Percentiles rank a stretch among this genome's conserved stretches.
phyloP scores from a whole-genome alignment of 768 basidiomycete genomes.

The Mycena kentingensis region DNA sequence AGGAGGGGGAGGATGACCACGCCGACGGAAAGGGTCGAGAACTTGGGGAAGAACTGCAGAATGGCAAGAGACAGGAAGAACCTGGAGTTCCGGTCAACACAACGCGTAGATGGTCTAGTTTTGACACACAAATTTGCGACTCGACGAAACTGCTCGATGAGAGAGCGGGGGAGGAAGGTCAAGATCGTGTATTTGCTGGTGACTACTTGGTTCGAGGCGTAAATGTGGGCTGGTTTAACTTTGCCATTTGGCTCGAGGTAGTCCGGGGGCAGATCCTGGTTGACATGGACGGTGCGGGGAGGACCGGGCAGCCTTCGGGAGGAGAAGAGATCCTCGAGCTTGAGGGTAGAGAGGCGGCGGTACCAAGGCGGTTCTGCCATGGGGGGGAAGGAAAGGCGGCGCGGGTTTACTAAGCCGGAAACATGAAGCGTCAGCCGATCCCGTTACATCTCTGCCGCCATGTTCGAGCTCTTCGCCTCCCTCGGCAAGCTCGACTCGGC shows the following conservation, averaged over 20 bases:
- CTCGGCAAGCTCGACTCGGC: slow-evolving; percentile 39
- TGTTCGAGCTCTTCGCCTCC: slow-evolving; percentile 5
- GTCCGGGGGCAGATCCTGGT: slow-evolving; percentile 47
- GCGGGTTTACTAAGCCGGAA: neutral
- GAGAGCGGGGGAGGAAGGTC: slow-evolving; percentile 72
- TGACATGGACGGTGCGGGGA: slow-evolving; percentile 51
- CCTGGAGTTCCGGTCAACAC: slow-evolving; percentile 26
- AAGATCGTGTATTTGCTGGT: slow-evolving; percentile 47
- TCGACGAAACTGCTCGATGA: slow-evolving; percentile 70
- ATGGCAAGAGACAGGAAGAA: slow-evolving; percentile 39
- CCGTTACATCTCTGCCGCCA: neutral
- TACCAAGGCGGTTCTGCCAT: slow-evolving; percentile 32
- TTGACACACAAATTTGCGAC: slow-evolving; percentile 68
- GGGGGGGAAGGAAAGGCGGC: neutral
- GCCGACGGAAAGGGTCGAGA: slow-evolving; percentile 92
- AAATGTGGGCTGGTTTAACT: slow-evolving; percentile 43
- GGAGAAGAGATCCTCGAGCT: slow-evolving; percentile 50
- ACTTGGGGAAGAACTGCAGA: slow-evolving; percentile 50
- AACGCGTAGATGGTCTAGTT: neutral
- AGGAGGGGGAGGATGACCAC: slow-evolving; percentile 89
- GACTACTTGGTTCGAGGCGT: slow-evolving; percentile 58
- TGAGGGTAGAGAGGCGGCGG: slow-evolving; percentile 39
- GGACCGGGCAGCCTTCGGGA: slow-evolving; percentile 36
- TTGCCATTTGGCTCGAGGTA: slow-evolving; percentile 47
- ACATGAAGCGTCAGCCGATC: neutral